These are phyloP conservation scores for Coniochaeta prunicola DNA, from an alignment of 2,329 filamentous ascomycete species.

Conservation along the genomic window DNA sequence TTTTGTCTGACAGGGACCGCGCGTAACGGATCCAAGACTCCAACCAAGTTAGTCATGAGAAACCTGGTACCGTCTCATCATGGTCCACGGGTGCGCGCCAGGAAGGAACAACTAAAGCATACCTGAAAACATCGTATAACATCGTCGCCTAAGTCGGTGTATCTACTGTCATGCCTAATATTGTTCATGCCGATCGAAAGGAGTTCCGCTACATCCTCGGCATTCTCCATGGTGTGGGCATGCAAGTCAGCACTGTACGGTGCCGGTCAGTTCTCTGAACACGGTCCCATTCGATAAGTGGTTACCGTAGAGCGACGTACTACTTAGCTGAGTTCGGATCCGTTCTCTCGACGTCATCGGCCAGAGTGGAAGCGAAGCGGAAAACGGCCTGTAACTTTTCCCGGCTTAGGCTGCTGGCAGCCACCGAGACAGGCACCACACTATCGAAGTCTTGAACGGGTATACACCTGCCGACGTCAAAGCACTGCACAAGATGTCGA, in stretches of 20 bases:
- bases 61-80: background rate
- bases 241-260: constrained; percentile 30
- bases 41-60: constrained; percentile 7
- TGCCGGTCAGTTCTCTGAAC: background rate
- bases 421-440: constrained; percentile 6
- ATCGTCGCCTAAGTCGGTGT: background rate
- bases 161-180: background rate
- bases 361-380: constrained; percentile 57
- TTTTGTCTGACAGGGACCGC: constrained; percentile 53
- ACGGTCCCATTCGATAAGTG: too few species aligned
- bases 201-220: constrained; percentile 39
- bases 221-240: constrained; percentile 42
- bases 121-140: background rate
- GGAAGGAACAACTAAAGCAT: constrained; percentile 17
- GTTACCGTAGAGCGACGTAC: constrained; percentile 23
- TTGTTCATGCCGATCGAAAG: constrained; percentile 23
- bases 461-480: constrained; percentile 38
- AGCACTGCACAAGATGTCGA: constrained; percentile 53
- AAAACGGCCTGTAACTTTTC: constrained; percentile 49
- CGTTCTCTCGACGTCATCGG: constrained; percentile 61
- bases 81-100: background rate
- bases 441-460: constrained; percentile 40
- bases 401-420: constrained; percentile 38
- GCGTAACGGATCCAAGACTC: constrained; percentile 71
- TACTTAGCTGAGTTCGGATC: constrained; percentile 54